phyloP scores from a whole-genome alignment of 331 rosid genomes.

The Pyrus hybrid region DNA sequence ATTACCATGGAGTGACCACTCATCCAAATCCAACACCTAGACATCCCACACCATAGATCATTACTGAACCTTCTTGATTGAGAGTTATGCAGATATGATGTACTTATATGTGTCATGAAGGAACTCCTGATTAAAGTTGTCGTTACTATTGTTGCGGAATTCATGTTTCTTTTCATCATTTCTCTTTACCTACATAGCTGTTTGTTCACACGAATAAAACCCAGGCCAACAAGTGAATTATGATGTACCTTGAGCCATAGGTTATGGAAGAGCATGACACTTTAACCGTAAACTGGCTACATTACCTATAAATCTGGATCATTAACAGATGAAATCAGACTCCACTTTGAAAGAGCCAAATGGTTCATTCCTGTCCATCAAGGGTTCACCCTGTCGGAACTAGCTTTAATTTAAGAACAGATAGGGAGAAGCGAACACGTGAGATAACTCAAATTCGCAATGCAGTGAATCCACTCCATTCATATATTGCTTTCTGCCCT shows the following conservation, averaged over 20 bases:
- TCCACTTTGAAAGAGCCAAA: neutral
- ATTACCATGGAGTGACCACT: slow-evolving; percentile 87
- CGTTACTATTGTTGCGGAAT: neutral
- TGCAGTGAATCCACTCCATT: slow-evolving; percentile 79
- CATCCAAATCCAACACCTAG: slow-evolving; percentile 84
- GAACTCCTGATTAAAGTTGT: neutral
- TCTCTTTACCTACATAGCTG: neutral
- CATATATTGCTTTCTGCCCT: slow-evolving; percentile 57
- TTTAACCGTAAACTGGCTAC: neutral
- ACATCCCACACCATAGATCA: slow-evolving; percentile 63
- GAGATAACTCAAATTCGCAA: slow-evolving; percentile 3
- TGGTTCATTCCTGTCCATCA: neutral
- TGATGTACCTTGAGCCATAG: neutral
- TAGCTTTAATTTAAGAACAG: neutral
- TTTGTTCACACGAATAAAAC: neutral
- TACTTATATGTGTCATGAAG: slow-evolving; percentile 14
- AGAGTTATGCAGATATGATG: slow-evolving; percentile 30
- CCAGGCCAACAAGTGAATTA: neutral
- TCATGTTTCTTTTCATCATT: neutral
- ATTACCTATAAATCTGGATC: neutral
- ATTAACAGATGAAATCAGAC: neutral
- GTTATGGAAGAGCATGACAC: neutral
- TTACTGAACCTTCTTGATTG: slow-evolving; percentile 18
- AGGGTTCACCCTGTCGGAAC: neutral
- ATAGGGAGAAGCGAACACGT: neutral